Evolutionary conservation across 805 yeast species (phyloP), one percentile per base, ranked within the genome.

Genomic region (Myxozyma udenii): DNA sequence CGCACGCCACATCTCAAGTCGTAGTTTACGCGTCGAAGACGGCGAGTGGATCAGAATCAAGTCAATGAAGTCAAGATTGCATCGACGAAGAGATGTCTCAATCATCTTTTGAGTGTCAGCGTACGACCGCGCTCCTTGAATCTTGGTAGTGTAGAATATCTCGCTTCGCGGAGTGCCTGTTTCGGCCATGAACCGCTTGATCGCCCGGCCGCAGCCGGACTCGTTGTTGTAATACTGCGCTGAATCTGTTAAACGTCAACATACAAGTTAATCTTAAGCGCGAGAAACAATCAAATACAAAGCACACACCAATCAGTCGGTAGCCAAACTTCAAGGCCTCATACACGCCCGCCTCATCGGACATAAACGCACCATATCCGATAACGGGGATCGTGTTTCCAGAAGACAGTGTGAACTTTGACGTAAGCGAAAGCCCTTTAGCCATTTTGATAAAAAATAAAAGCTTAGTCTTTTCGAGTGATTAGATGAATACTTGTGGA

Each of bases 141-240:
- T 64, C 64, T 87, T 87, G 3, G 93, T 82, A 6, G 88, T 82
- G 67, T 84, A 80, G 55, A 74, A 77, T 6, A 81, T 76, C 25
- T 78, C 82, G 39, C 71, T 74, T 46, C 84, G 70, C 53, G 72
- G 81, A 85, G 47, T 83, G 81, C 25, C 67, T 59, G 45, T 69
- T 55, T 76, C 78, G 32, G 71, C 60, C 22, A 82, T 54, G 74
- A 79, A 85, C 46, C 69, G 65, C 16, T 72, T 66, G 40, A 85
- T 77, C 3, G 84, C 93, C 43, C 75, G 71, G 19, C 80, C 81
- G 3, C 79, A 79, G 57, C 81, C 84, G 14, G 57, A 57, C 64
- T 85, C 87, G 68, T 86, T 86, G 9, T 71, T 69, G 69, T 87
- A 87, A 14, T 67, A 66, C 9, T 75, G 80, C 4, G 95, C 95